phyloP scores from a whole-genome alignment of 352 stramenopile genomes.

The Phytophthora pini region DNA sequence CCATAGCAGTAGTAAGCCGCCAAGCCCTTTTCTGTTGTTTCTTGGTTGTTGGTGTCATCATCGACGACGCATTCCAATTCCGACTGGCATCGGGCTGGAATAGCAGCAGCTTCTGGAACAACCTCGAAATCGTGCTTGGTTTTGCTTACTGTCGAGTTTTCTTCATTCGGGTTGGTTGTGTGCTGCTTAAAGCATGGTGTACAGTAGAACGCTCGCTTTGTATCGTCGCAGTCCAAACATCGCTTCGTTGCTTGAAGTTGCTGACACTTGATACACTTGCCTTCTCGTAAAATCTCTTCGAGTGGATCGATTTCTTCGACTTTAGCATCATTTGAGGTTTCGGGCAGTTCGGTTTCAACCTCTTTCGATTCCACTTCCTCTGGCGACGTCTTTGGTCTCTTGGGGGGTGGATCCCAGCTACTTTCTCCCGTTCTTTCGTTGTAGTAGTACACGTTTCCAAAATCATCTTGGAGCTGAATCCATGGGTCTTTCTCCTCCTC shows the following conservation, averaged over 20 bases:
- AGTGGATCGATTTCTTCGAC: conserved; percentile 23
- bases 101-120: conserved; percentile 30
- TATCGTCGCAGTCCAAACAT: conserved; percentile 60
- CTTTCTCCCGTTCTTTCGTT: conserved; percentile 58
- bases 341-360: neutral
- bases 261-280: conserved; percentile 52
- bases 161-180: conserved; percentile 26
- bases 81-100: conserved; percentile 42
- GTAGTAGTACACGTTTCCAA: conserved; percentile 74
- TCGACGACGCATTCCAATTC: conserved; percentile 14
- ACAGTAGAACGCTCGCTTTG: conserved; percentile 44
- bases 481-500: conserved; percentile 31
- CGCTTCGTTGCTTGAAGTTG: conserved; percentile 45
- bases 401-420: conserved; percentile 54
- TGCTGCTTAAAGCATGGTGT: conserved; percentile 62
- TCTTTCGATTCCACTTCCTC: conserved; percentile 8
- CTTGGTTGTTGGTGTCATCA: conserved; percentile 23
- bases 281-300: conserved; percentile 18
- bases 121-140: conserved; percentile 65
- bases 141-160: conserved; percentile 23
- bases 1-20: conserved; percentile 56
- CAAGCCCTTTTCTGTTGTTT: conserved; percentile 12
- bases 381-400: conserved; percentile 5
- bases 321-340: conserved; percentile 1
- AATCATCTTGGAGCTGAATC: conserved; percentile 44